Conservation (phyloP, 257 asterid species). For the Fraxinus anomala region DNA sequence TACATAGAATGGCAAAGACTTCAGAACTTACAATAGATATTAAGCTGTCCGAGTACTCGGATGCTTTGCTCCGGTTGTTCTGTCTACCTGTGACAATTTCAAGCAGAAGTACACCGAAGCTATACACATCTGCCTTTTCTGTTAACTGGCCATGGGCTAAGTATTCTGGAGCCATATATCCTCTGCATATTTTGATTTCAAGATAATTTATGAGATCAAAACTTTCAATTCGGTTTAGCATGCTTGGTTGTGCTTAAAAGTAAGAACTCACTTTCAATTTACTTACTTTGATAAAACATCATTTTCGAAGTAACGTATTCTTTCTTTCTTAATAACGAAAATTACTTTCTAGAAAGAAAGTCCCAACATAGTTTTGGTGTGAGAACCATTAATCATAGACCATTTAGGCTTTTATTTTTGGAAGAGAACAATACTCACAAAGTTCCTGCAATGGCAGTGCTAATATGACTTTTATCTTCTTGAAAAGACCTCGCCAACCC, state of each 20-base stretch:
- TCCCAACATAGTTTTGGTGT: not conserved
- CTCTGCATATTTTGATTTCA: conserved; percentile 40
- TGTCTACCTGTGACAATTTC: conserved; percentile 66
- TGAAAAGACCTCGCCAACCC: conserved; percentile 79
- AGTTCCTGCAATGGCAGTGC: conserved; percentile 83
- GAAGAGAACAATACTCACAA: conserved; percentile 44
- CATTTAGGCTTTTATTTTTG: not conserved
- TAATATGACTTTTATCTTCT: conserved; percentile 75
- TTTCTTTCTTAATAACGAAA: too few relatives aligned
- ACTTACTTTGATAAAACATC: not conserved
- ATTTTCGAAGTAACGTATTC: too few relatives aligned
- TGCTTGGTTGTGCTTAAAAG: not conserved
- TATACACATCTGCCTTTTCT: conserved; percentile 68
- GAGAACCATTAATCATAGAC: not conserved
- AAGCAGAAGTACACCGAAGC: conserved; percentile 72
- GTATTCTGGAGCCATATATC: conserved; percentile 82
- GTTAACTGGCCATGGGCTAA: conserved; percentile 62
- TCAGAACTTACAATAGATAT: conserved; percentile 49
- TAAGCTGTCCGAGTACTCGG: conserved; percentile 60
- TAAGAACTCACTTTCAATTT: not conserved
- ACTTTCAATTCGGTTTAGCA: not conserved
- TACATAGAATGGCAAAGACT: not conserved
- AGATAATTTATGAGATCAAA: not conserved
- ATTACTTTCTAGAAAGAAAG: not conserved
- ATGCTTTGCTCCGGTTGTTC: conserved; percentile 58